Percentiles rank a stretch among this genome's conserved stretches.
Conservation (phyloP, 2,329 filamentous ascomycete species). For the Sporothrix globosa region DNA sequence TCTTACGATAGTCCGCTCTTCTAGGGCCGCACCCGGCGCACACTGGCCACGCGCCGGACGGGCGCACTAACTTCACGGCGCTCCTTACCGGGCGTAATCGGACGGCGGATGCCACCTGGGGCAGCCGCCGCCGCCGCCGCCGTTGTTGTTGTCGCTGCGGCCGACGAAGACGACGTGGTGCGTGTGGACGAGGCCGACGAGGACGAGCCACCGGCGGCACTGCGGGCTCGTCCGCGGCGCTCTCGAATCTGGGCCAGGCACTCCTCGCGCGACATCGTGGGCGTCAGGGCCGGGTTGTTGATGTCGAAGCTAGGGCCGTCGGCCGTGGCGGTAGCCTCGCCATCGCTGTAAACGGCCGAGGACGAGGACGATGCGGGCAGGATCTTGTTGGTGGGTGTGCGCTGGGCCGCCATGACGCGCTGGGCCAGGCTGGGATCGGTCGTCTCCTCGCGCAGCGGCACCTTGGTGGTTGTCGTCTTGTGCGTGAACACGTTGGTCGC, state of each 20-base stretch:
- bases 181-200: constrained; percentile 26
- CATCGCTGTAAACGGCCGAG: constrained; percentile 22
- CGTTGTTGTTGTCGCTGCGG: background rate
- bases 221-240: constrained; percentile 70
- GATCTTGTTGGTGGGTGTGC: constrained; percentile 48
- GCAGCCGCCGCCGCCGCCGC: background rate
- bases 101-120: constrained; percentile 27
- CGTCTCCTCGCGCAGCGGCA: constrained; percentile 56
- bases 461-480: constrained; percentile 54
- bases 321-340: background rate
- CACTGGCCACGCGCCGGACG: constrained; percentile 32
- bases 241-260: constrained; percentile 76
- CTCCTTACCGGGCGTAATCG: constrained; percentile 35
- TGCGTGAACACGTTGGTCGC: constrained; percentile 49
- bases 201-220: constrained; percentile 48
- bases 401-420: constrained; percentile 46
- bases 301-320: constrained; percentile 54
- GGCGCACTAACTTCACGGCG: constrained; percentile 36
- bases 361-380: constrained; percentile 19
- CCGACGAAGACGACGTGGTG: background rate
- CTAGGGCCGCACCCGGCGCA: constrained; percentile 29
- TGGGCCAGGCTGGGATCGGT: constrained; percentile 50
- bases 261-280: constrained; percentile 72
- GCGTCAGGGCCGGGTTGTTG: constrained; percentile 62
- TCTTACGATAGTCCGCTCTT: background rate